phyloP scores from a whole-genome alignment of 805 yeast genomes.

The Wickerhamiella vanderwaltii region DNA sequence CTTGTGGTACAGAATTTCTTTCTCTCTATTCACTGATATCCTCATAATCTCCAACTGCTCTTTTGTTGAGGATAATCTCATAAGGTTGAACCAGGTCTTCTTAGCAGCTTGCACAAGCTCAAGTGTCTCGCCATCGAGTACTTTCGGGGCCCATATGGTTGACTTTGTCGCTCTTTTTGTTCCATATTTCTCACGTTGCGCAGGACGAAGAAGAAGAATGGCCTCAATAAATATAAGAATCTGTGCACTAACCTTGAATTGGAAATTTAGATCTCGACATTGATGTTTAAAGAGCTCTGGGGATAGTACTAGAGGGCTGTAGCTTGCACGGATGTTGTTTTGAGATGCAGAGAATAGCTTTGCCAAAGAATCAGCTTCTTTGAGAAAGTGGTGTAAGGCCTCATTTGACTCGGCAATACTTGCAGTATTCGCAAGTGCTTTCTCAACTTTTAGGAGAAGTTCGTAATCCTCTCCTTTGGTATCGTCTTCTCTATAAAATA shows the following conservation, averaged over 20 bases:
- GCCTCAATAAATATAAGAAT: constrained; percentile 9
- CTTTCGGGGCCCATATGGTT: constrained; percentile 1
- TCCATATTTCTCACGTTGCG: not conserved
- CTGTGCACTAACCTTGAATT: constrained; percentile 4
- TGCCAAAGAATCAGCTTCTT: not conserved
- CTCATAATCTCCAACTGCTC: not conserved
- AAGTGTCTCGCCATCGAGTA: not conserved
- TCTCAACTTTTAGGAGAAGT: not conserved
- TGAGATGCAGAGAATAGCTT: not conserved
- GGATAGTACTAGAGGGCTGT: not conserved
- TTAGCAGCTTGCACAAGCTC: not conserved
- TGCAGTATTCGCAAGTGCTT: not conserved
- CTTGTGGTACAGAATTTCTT: not conserved
- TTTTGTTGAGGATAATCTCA: not conserved
- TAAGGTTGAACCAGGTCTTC: not conserved
- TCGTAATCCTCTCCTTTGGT: not conserved
- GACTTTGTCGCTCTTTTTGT: not conserved
- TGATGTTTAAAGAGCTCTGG: not conserved
- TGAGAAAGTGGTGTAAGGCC: not conserved
- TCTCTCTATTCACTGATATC: not conserved
- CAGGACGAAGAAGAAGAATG: constrained; percentile 1
- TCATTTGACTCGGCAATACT: not conserved
- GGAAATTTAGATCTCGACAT: not conserved
- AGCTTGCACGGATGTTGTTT: not conserved
- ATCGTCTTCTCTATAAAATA: no score